phyloP scores from a whole-genome alignment of 2,329 filamentous ascomycete species.

The Metarhizium humberi region DNA sequence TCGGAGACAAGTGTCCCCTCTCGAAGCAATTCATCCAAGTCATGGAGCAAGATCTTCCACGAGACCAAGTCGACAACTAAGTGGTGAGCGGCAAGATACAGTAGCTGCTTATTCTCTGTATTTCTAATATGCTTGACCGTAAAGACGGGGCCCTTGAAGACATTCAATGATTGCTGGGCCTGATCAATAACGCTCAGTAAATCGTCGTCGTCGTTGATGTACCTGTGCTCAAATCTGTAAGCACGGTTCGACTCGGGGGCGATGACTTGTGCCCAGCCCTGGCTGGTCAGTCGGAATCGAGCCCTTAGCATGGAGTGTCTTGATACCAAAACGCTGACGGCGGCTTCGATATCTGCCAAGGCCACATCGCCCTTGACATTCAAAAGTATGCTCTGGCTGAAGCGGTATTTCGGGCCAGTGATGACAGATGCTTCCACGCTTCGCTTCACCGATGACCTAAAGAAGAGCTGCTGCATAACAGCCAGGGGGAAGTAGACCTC shows the following conservation, averaged over 20 bases:
- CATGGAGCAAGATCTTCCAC: slow-evolving; percentile 40
- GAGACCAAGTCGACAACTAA: slow-evolving; percentile 41
- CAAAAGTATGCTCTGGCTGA: slow-evolving; percentile 42
- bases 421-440: slow-evolving; percentile 19
- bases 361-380: slow-evolving; percentile 30
- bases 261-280: slow-evolving; percentile 38
- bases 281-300: slow-evolving; percentile 28
- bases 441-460: slow-evolving; percentile 35
- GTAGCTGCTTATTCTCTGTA: slow-evolving; percentile 32
- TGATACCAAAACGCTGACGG: slow-evolving; percentile 36
- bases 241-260: slow-evolving; percentile 29
- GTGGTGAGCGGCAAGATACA: slow-evolving; percentile 43
- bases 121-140: slow-evolving; percentile 38
- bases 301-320: slow-evolving; percentile 44
- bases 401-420: slow-evolving; percentile 30
- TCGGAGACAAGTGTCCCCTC: slow-evolving; percentile 34
- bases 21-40: slow-evolving; percentile 39
- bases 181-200: slow-evolving; percentile 29
- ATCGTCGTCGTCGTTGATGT: slow-evolving; percentile 30
- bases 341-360: slow-evolving; percentile 35
- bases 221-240: slow-evolving; percentile 34
- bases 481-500: slow-evolving; percentile 35
- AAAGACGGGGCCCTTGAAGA: slow-evolving; percentile 42
- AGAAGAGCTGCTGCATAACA: slow-evolving; percentile 45
- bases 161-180: slow-evolving; percentile 35